Base-by-base conservation (phyloP, 2,329 filamentous ascomycete species). In the Fonsecaea erecta region DNA sequence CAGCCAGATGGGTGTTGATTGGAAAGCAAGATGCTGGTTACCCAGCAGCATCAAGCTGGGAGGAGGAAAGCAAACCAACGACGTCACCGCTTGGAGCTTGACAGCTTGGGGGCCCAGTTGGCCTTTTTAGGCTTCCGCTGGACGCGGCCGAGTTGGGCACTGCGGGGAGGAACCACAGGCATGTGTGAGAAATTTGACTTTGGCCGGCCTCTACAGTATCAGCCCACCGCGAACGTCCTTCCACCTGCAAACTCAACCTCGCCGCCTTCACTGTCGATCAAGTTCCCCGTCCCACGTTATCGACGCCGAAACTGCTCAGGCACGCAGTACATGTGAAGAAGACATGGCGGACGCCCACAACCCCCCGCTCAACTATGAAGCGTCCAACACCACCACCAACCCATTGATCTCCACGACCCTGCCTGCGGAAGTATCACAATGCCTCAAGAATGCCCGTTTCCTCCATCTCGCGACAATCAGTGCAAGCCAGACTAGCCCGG, bases 361-460 rank as follows among this genome's bases (percentile, higher is more conserved):
- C 75, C 88, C 89, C 69, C 88, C 89, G 2, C 84, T 93, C 68
- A 90, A 88, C 74, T 89, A 91, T 76, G 89, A 92, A 77, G 85
- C 89, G 64, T 93, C 91, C 6, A 87, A 88, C 58, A 88, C 89
- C 69, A 84, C 90, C 62, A 92, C 87, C 52, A 84, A 93, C 77
- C 90, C 88, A 68, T 87, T 89, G 76, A 78, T 86, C 65, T 89
- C 91, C 40, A 83, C 84, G 64, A 85, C 85, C 8, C 85, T 98
- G 1, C 95, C 95, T 0, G 82, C 84, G 3, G 93, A 97, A 77
- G 95, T 98, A 24, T 85, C 95, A 12, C 89, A 93, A 73, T 97
- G 93, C 75, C 87, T 99, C 26, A 89, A 96, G 76, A 98, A 97
- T 81, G 92, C 94, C 56, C 90, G 94, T 73, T 99, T 97, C 81